Evolutionary conservation across 1,284 basidiomycete species (phyloP), one percentile per base, ranked within the genome.

Genomic region (Cutaneotrichosporon sp.): DNA sequence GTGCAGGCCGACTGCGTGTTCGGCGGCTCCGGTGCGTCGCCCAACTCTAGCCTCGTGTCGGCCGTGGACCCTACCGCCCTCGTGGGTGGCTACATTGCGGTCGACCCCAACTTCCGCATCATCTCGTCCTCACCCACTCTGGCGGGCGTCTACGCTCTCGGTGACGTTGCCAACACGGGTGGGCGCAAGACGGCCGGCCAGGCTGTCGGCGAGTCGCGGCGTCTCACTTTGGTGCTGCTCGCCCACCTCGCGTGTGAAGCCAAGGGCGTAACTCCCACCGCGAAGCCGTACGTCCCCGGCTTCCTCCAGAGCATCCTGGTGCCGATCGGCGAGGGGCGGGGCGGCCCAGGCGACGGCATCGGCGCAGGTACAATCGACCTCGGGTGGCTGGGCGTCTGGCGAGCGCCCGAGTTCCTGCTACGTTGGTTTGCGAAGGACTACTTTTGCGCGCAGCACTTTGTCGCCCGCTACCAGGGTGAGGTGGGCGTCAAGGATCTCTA

Each of bases 1-100:
- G 45, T 82, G n/a, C 56, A 71, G 36, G 77, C 80, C 54, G 81
- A 82, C 66, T 82, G 72, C 60, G 68, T 83, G 31, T 75, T 82
- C 43, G 42, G 80, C 50, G 73, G 76, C 2, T 69, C 72, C 7
- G 82, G 82, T 7, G 80, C 78, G 62, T 68, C 63, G 33, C 74
- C 80, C 14, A 78, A 80, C 59, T 71, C 77, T 1, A 38, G 47
- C 1, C 62, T 82, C 46, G 67, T 82, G 13, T 46, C 64, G 9
- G 46, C 64, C 1, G 67, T 66, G 45, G 74, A 81, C 61, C 53
- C 71, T 0, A 16, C 55, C 5, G 16, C 34, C 34, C 34, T 13
- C 6, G 73, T 38, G 70, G 74, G 27, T 65, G 77, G 50, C 70
- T 81, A 67, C 38, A 27, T 65, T 2, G 68, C 64, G 16, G 80